Evolutionary conservation across 139 green algal species (phyloP).

Genomic region (Chlorella sp.): DNA sequence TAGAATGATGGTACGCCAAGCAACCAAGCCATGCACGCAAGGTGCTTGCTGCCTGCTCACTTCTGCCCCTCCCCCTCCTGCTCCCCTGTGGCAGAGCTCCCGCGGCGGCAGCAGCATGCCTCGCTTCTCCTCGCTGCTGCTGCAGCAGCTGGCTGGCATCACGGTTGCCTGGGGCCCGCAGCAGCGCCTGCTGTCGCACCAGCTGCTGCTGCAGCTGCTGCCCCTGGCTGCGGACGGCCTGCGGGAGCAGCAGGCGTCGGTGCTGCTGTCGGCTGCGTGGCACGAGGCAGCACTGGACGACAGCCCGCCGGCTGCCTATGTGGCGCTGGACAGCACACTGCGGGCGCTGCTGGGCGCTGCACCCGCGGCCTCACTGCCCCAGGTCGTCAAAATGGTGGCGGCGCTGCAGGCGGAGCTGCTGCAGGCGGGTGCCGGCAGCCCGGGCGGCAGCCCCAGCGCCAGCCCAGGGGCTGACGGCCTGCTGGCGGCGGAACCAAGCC

Average conservation of each 20-base stretch:
- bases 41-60: background rate
- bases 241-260: conserved; percentile 25
- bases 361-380: conserved; percentile 2
- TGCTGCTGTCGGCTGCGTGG: conserved; percentile 41
- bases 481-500: background rate
- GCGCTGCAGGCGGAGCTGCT: conserved; percentile 32
- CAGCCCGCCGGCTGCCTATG: conserved; percentile 38
- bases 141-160: conserved; percentile 40
- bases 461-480: background rate
- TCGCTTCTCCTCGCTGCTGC: conserved; percentile 46
- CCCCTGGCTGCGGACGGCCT: conserved; percentile 34
- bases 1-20: no score
- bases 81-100: background rate
- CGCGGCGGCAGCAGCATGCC: background rate
- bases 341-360: conserved; percentile 5
- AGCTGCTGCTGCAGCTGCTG: conserved; percentile 39
- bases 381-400: conserved; percentile 17
- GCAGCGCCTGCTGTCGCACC: conserved; percentile 47
- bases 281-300: conserved; percentile 31
- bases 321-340: conserved; percentile 32
- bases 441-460: background rate
- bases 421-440: background rate
- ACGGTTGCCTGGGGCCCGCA: conserved; percentile 20
- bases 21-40: background rate
- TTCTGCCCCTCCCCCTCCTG: background rate